These are phyloP conservation scores for Epichloe brachyelytri DNA, from an alignment of 2,329 filamentous ascomycete genomes.

Conservation along the genomic window DNA sequence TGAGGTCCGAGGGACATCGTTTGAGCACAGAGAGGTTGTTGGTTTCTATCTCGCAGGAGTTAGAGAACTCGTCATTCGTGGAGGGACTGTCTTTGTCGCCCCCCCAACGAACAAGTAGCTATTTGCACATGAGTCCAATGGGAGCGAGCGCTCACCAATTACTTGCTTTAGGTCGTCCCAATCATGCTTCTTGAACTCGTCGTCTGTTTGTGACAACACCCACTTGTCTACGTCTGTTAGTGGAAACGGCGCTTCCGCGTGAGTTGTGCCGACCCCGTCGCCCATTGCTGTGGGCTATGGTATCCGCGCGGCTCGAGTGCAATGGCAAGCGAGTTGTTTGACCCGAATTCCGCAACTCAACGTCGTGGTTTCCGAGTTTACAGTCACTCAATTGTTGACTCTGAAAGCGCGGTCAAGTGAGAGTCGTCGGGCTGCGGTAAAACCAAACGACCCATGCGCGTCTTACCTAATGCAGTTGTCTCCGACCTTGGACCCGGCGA, in stretches of 20 bases:
- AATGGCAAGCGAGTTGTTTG: too few relatives aligned
- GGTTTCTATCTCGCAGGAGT: slow-evolving; percentile 20
- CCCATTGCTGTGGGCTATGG: slow-evolving; percentile 23
- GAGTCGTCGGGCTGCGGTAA: too few relatives aligned
- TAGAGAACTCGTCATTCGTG: background rate
- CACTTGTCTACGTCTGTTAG: slow-evolving; percentile 45
- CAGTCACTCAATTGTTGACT: too few relatives aligned
- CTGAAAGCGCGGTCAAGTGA: too few relatives aligned
- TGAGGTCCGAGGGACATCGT: slow-evolving; percentile 66
- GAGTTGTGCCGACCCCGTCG: slow-evolving; percentile 14
- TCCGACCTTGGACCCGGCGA: background rate
- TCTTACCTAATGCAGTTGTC: background rate
- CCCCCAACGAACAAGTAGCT: too few relatives aligned
- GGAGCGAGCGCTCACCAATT: slow-evolving; percentile 35
- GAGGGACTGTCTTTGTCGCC: background rate
- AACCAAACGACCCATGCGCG: background rate
- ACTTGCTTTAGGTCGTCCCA: slow-evolving; percentile 64
- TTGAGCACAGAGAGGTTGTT: slow-evolving; percentile 64
- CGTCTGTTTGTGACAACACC: slow-evolving; percentile 51
- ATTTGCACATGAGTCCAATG: too few relatives aligned
- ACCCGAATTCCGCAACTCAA: too few relatives aligned
- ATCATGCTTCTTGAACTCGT: slow-evolving; percentile 54
- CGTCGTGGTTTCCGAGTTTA: too few relatives aligned
- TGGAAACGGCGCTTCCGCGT: slow-evolving; percentile 40
- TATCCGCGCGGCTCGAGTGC: background rate